These are phyloP conservation scores for Eucalyptus victrix DNA, from an alignment of 345 rosid genomes.

Conservation along the genomic window DNA sequence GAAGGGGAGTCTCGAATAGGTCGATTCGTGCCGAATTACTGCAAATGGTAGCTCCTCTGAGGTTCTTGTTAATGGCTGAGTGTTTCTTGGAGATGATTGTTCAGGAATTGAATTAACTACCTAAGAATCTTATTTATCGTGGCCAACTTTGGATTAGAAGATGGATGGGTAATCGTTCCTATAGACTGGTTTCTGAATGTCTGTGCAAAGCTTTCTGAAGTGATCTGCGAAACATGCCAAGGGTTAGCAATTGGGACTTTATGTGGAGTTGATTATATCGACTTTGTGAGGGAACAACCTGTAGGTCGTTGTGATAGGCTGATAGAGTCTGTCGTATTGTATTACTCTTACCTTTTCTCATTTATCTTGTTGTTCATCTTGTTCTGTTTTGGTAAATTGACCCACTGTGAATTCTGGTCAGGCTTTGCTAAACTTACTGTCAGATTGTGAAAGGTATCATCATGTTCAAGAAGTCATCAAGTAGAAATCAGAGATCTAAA, in stretches of 20 bases:
- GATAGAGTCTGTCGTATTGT: neutral
- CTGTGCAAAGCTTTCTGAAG: neutral
- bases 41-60: neutral
- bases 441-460: constrained; percentile 1
- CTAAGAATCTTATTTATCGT: neutral
- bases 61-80: neutral
- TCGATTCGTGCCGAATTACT: neutral
- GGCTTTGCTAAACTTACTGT: neutral
- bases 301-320: neutral
- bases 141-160: neutral
- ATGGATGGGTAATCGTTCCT: neutral
- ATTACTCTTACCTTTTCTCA: neutral
- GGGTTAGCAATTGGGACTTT: neutral
- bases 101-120: neutral
- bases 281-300: neutral
- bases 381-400: neutral
- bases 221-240: neutral
- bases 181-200: neutral
- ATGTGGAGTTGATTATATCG: neutral
- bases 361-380: neutral
- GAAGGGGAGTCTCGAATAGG: neutral
- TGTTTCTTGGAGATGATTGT: neutral
- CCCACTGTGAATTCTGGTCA: neutral
- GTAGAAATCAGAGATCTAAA: constrained; percentile 60
- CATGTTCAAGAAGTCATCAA: constrained; percentile 52